Conservation (phyloP, 805 yeast genomes). For the Metschnikowia picachoensis region DNA sequence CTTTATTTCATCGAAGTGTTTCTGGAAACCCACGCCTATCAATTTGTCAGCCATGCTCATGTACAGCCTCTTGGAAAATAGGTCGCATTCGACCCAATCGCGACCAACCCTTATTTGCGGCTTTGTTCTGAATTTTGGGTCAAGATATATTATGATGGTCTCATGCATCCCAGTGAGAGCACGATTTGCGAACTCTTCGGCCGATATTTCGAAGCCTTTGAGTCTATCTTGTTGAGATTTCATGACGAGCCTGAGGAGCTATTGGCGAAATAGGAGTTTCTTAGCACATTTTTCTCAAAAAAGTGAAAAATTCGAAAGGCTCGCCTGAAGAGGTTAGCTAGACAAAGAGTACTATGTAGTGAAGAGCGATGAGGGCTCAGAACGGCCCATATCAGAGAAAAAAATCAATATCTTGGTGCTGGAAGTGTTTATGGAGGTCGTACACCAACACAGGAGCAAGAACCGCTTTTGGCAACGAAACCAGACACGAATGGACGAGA, state of each 20-base stretch:
- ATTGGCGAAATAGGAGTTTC: constrained; percentile 13
- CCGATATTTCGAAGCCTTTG: constrained; percentile 28
- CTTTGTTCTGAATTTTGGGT: constrained; percentile 1
- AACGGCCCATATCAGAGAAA: constrained; percentile 7
- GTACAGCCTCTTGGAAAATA: constrained; percentile 5
- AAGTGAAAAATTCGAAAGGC: constrained; percentile 1
- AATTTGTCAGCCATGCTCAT: constrained; percentile 18
- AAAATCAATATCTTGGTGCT: constrained; percentile 16
- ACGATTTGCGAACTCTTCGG: constrained; percentile 12
- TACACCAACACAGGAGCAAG: constrained; percentile 5
- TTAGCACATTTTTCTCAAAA: constrained; percentile 9
- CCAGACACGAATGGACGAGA: not conserved
- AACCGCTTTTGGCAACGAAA: constrained; percentile 1
- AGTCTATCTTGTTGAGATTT: constrained; percentile 20
- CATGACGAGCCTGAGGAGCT: constrained; percentile 15
- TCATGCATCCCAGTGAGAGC: constrained; percentile 28
- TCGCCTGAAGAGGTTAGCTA: not conserved
- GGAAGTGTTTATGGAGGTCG: constrained; percentile 16
- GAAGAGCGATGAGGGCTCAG: constrained; percentile 2
- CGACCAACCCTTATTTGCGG: constrained; percentile 8
- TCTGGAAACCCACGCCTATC: constrained; percentile 13
- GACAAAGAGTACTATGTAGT: constrained; percentile 8
- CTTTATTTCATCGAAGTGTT: not conserved
- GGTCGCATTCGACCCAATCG: constrained; percentile 1
- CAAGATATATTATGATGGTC: constrained; percentile 20